Percentiles rank a stretch among this genome's conserved stretches.
phyloP scores from a whole-genome alignment of 257 asterid genomes.

The Marsdenia floribunda region DNA sequence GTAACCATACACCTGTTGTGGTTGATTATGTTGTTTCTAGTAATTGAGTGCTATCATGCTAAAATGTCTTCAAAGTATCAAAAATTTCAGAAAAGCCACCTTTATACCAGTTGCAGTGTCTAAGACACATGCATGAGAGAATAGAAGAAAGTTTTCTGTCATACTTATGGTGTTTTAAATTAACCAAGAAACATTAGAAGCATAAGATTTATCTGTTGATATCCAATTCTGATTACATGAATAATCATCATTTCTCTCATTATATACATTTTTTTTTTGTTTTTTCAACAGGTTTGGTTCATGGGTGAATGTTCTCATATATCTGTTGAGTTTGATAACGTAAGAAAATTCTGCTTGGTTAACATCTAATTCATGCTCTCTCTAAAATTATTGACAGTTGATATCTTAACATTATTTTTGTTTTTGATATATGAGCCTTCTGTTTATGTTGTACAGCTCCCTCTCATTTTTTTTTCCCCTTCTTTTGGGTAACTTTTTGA shows the following conservation, averaged over 20 bases:
- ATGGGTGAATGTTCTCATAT: conserved; percentile 92
- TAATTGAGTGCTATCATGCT: background rate
- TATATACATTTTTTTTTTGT: conserved; percentile 18
- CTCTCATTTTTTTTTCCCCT: background rate
- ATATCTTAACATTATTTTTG: background rate
- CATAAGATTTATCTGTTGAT: background rate
- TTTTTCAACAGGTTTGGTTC: conserved; percentile 70
- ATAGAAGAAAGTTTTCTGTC: background rate
- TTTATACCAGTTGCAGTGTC: background rate
- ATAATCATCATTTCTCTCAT: background rate
- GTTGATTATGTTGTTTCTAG: background rate
- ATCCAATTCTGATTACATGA: background rate
- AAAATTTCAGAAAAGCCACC: background rate
- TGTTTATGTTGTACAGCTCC: background rate
- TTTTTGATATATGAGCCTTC: background rate
- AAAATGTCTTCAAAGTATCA: background rate
- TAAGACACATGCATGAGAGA: background rate
- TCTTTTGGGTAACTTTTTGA: background rate
- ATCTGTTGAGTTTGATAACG: conserved; percentile 82
- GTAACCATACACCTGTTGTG: background rate
- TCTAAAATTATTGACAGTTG: background rate
- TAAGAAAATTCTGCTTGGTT: conserved; percentile 35
- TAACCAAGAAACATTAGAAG: background rate
- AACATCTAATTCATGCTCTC: background rate
- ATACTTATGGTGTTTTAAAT: background rate